These are phyloP conservation scores for Kluyveromyces wickerhamii DNA, from an alignment of 805 yeast genomes.

Conservation along the genomic window DNA sequence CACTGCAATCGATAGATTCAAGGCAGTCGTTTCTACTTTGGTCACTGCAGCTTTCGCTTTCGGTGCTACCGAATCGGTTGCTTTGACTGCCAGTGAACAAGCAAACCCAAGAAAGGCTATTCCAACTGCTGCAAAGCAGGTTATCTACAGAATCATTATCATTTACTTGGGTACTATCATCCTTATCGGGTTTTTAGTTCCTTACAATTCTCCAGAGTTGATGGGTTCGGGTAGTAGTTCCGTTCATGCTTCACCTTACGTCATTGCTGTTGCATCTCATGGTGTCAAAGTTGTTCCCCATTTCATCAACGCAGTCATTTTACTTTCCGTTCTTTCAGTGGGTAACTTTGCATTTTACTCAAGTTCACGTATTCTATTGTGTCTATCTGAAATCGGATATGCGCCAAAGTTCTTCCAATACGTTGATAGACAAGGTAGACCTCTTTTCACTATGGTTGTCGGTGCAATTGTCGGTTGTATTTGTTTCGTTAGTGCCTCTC, in stretches of 20 bases:
- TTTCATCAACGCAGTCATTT: constrained; percentile 64
- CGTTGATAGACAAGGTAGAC: constrained; percentile 54
- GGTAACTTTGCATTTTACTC: constrained; percentile 72
- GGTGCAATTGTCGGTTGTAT: constrained; percentile 51
- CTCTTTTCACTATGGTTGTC: constrained; percentile 46
- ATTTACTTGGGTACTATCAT: constrained; percentile 42
- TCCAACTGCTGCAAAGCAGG: constrained; percentile 49
- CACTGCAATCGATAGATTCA: constrained; percentile 37
- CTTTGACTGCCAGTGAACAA: constrained; percentile 52
- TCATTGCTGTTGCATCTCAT: constrained; percentile 50
- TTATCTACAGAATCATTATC: constrained; percentile 45
- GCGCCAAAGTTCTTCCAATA: constrained; percentile 50
- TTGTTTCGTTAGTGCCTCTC: constrained; percentile 59
- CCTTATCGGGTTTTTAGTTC: constrained; percentile 47
- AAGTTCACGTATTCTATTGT: constrained; percentile 60
- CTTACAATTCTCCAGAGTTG: constrained; percentile 37
- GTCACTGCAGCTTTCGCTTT: constrained; percentile 53
- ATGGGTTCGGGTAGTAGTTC: constrained; percentile 37
- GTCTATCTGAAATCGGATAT: constrained; percentile 64
- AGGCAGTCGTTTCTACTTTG: constrained; percentile 46
- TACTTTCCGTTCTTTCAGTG: constrained; percentile 64
- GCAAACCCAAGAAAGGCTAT: constrained; percentile 47
- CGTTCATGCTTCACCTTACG: constrained; percentile 60
- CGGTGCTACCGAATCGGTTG: constrained; percentile 55
- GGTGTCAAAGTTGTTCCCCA: constrained; percentile 62